These are phyloP conservation scores for Litsea cubeba DNA, from an alignment of 164 flowering plant genomes.

Conservation along the genomic window DNA sequence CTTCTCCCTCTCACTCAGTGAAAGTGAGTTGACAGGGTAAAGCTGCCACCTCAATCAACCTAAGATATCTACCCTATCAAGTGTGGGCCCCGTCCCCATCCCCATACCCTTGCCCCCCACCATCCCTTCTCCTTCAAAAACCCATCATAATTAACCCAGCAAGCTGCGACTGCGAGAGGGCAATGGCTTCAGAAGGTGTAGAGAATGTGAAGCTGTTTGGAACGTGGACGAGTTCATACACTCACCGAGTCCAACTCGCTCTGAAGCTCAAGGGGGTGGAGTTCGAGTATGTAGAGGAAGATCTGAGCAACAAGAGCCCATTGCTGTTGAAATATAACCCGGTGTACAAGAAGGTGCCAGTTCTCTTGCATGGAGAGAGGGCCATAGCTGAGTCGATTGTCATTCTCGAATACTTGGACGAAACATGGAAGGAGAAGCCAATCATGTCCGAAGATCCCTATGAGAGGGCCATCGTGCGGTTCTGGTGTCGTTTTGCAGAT, in stretches of 20 bases:
- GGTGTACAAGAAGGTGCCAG: conserved; percentile 25
- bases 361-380: conserved; percentile 17
- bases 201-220: conserved; percentile 21
- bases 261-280: conserved; percentile 26
- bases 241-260: conserved; percentile 24
- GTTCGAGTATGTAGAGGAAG: conserved; percentile 23
- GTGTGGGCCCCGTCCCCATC: neutral
- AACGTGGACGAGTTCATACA: conserved; percentile 25
- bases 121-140: neutral
- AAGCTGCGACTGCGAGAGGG: neutral
- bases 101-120: neutral
- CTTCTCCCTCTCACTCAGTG: neutral
- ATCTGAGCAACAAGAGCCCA: conserved; percentile 22
- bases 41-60: neutral
- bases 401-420: conserved; percentile 27
- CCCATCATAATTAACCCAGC: neutral
- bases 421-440: conserved; percentile 18
- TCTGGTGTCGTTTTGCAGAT: conserved; percentile 23
- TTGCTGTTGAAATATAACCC: conserved; percentile 18
- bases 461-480: conserved; percentile 20
- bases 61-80: neutral
- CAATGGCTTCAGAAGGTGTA: conserved; percentile 18
- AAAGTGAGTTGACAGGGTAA: neutral
- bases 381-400: conserved; percentile 20
- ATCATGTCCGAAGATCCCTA: conserved; percentile 15